Evolutionary conservation across 768 basidiomycete genomes (phyloP), one percentile per base, ranked within the genome.

Genomic region (Psilocybe sp.): DNA sequence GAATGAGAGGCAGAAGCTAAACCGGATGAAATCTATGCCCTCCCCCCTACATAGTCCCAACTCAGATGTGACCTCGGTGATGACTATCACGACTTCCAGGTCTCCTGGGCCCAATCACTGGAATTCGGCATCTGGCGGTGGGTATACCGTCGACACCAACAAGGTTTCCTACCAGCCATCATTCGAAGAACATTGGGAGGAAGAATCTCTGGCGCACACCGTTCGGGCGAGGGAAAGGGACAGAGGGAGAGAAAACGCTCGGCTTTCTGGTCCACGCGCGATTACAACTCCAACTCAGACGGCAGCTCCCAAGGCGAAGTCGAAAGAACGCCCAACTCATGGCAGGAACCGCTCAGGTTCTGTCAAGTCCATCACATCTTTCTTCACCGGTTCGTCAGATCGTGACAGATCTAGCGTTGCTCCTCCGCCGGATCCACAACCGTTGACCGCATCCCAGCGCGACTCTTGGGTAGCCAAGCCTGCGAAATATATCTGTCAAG

Each of bases 401-500:
- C 52, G 23, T 50, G 53, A 41, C 44, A 37, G 16, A 50, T 55
- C 34, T 46, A 55, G 40, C 46, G 53, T 38, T 42, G 46, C 19
- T 49, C 16, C 28, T 54, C 55, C 46, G 40, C 40, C 54, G 45
- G 54, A 57, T 56, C 49, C 50, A 43, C 61, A 60, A 51, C 60
- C 56, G 44, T 63, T 58, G 48, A 60, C 61, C 43, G 56, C 55
- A 46, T 68, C 58, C 44, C 67, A 65, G 43, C 66, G 68, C 35
- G 74, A 71, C 55, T 73, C 73, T 47, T 79, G 74, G 77, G 67
- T 67, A 16, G 64, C 65, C 34, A 74, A 74, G 42, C 78, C 73
- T 0, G 74, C 79, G 33, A 76, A 84, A 47, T 91, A 91, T 63
- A 61, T 77, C 4, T 90, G 87, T 54, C 74, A 75, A 19, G 87